Evolutionary conservation across 495 filamentous ascomycete species (phyloP), one percentile per base, ranked within the genome.

Genomic region (Glutinoglossum americanum): DNA sequence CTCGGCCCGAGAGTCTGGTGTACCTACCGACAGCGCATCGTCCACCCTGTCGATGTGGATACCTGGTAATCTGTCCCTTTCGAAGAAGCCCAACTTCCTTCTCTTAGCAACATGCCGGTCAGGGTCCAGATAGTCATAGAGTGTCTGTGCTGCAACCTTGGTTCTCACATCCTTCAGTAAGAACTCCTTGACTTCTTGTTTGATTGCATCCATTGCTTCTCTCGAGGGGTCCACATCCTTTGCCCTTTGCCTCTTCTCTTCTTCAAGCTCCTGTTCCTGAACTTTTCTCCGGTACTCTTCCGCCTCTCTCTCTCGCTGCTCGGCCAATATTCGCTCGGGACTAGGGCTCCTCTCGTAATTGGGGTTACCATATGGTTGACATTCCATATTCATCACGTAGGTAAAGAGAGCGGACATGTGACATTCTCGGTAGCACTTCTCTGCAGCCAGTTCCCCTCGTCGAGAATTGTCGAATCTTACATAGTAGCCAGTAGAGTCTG

Each of bases 331-430:
- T 27, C 73, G 66, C 67, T 80, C 70, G 49, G 78, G 74, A 60
- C 76, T 79, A 55, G 81, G 75, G 65, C 80, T 77, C 65, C 78
- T 70, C 68, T 82, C 72, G 64, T 85, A 78, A 62, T 77, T 69
- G 44, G 78, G 80, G 61, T 85, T 84, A 9, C 80, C 83, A 60
- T 80, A 80, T 35, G 73, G 71, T 54, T 88, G 80, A 60, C 81
- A 80, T 65, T 89, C 82, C 89, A 99, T 94, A 45, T 80, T 79
- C 87, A 99, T 87, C 55, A 76, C 79, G 64, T 96, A 97, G 5
- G 80, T 95, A 72, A 99, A 97, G 49, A 99, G 76, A 0, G 79
- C 74, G 27, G 80, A 79, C 65, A 81, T 80, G 66, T 94, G 77
- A 57, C 81, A 84, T 37, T 79, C 72, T 55, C 77, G 72, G 62